These are phyloP conservation scores for Tricholoma matsutake DNA, from an alignment of 768 basidiomycete genomes.

Conservation along the genomic window DNA sequence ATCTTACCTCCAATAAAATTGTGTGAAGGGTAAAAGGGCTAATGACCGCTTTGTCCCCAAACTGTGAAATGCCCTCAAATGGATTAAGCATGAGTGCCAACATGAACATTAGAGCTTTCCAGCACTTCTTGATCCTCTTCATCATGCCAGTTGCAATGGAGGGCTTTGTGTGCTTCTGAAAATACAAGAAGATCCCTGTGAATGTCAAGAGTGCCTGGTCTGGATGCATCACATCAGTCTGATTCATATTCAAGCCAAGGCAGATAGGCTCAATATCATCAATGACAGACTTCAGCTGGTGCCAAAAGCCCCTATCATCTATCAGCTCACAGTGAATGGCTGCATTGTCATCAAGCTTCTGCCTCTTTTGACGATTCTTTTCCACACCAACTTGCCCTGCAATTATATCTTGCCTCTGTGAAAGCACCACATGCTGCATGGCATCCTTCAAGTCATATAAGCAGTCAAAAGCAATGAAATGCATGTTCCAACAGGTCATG, in stretches of 20 bases:
- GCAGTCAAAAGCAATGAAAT: slow-evolving; percentile 22
- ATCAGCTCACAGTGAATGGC: slow-evolving; percentile 19
- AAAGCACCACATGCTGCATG: slow-evolving; percentile 19
- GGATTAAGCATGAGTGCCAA: slow-evolving; percentile 27
- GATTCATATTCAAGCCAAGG: slow-evolving; percentile 1
- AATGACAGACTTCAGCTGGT: slow-evolving; percentile 13
- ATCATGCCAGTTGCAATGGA: slow-evolving; percentile 19
- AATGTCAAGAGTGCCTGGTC: slow-evolving; percentile 27
- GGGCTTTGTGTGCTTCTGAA: slow-evolving; percentile 16
- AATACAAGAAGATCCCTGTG: slow-evolving; percentile 14
- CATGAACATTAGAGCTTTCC: slow-evolving; percentile 23
- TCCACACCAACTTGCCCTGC: slow-evolving; percentile 26
- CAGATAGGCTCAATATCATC: slow-evolving; percentile 28
- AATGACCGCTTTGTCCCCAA: slow-evolving; percentile 23
- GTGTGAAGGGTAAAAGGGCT: slow-evolving; percentile 20
- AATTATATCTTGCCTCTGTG: slow-evolving; percentile 17
- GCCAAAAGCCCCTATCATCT: slow-evolving; percentile 18
- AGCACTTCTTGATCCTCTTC: slow-evolving; percentile 25
- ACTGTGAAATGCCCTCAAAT: slow-evolving; percentile 24
- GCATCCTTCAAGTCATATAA: slow-evolving; percentile 20
- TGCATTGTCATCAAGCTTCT: slow-evolving; percentile 18
- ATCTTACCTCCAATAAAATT: slow-evolving; percentile 19
- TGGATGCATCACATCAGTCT: neutral
- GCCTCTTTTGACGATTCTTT: slow-evolving; percentile 20
- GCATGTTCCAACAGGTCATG: slow-evolving; percentile 27